Evolutionary conservation across 306 rosid genomes (phyloP).

Genomic region (Cicer pinnatifidum): DNA sequence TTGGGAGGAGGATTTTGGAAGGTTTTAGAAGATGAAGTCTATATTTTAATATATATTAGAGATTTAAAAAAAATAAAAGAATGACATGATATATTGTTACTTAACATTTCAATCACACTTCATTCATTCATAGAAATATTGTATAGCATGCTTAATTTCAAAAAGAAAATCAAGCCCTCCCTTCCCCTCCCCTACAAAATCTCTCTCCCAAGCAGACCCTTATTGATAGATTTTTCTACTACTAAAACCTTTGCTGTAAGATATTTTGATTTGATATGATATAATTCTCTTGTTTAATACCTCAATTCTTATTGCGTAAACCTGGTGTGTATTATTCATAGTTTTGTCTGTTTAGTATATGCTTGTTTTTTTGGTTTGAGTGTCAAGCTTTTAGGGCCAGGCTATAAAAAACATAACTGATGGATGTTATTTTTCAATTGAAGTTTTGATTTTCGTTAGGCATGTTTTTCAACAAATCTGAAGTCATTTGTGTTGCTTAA

Average conservation of each 20-base stretch:
- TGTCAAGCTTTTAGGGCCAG: slow-evolving; percentile 1
- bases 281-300: not conserved
- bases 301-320: not conserved
- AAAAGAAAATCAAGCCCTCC: no score
- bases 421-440: slow-evolving; percentile 7
- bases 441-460: slow-evolving; percentile 2
- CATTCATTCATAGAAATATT: no score
- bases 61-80: no score
- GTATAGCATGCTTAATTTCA: no score
- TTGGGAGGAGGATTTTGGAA: no score
- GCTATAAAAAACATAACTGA: slow-evolving; percentile 10
- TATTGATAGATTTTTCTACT: not conserved
- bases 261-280: slow-evolving; percentile 26
- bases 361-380: slow-evolving; percentile 24
- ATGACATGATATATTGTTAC: no score
- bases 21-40: no score
- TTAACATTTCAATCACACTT: no score
- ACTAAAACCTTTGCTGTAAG: not conserved
- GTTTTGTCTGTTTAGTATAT: slow-evolving; percentile 8
- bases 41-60: no score
- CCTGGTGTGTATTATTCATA: not conserved
- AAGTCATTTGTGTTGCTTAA: slow-evolving; percentile 13
- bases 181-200: no score
- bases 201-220: no score
- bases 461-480: slow-evolving; percentile 29